A percentile compares a stretch with the other conserved stretches of the same genome.
Evolutionary conservation across 1,284 basidiomycete genomes (phyloP).

Genomic region (Malassezia slooffiae): DNA sequence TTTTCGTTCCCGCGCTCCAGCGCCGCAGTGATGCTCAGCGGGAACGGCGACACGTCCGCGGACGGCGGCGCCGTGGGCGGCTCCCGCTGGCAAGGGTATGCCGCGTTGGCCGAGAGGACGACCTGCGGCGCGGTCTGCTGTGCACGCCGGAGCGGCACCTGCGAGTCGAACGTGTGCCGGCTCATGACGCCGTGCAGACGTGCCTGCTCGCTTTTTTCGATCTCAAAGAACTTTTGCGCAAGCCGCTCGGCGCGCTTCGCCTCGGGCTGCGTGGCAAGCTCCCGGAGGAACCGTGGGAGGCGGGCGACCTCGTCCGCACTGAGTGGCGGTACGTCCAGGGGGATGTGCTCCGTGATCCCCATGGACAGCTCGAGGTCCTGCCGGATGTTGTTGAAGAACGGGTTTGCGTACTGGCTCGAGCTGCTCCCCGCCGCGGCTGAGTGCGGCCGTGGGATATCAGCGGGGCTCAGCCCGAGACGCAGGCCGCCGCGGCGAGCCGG

Average conservation of each 20-base stretch:
- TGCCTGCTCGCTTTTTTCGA: conserved; percentile 79
- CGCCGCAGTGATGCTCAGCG: conserved; percentile 84
- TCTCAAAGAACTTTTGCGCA: conserved; percentile 78
- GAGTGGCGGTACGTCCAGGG: conserved; percentile 24
- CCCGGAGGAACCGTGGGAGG: conserved; percentile 68
- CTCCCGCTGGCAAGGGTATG: conserved; percentile 1
- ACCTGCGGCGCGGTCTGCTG: neutral
- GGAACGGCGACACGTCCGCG: conserved; percentile 51
- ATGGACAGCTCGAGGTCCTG: conserved; percentile 83
- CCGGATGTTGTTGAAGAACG: conserved; percentile 72
- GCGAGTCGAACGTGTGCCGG: conserved; percentile 58
- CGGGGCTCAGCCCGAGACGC: too few relatives aligned
- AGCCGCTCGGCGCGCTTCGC: conserved; percentile 66
- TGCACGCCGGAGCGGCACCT: neutral
- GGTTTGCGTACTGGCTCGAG: conserved; percentile 29
- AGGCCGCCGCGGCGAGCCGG: too few relatives aligned
- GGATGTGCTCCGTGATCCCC: conserved; percentile 52
- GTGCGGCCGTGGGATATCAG: neutral
- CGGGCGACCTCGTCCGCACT: conserved; percentile 35
- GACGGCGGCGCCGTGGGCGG: conserved; percentile 6
- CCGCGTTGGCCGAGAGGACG: neutral
- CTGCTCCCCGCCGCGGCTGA: too few relatives aligned
- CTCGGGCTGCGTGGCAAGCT: conserved; percentile 53
- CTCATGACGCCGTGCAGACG: conserved; percentile 83
- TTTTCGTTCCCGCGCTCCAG: conserved; percentile 92